Conservation (phyloP, 2,329 filamentous ascomycete species). For the Colletotrichum neosansevieriae region DNA sequence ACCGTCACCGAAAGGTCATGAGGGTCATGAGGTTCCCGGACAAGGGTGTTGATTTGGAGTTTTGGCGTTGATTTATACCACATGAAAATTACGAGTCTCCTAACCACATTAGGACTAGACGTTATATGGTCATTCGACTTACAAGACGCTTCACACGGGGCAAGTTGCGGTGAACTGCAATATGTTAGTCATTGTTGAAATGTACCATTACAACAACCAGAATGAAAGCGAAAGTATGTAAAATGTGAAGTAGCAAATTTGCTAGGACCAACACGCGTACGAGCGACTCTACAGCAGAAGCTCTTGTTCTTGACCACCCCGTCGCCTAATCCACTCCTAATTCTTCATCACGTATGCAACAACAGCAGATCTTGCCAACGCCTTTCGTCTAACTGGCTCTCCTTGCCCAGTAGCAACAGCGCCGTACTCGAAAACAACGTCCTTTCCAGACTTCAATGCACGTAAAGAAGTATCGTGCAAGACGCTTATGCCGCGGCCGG, state of each 20-base stretch:
- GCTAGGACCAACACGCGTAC: constrained; percentile 16
- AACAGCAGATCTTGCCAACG: constrained; percentile 28
- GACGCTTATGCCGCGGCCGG: constrained; percentile 49
- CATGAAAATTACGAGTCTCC: background rate
- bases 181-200: background rate
- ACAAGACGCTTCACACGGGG: no score
- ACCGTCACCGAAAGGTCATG: constrained; percentile 57
- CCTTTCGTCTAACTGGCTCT: constrained; percentile 39
- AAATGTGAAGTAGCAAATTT: constrained; percentile 17
- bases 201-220: background rate
- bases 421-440: constrained; percentile 28
- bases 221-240: constrained; percentile 34
- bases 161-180: background rate
- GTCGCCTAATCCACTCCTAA: constrained; percentile 2
- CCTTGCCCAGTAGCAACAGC: constrained; percentile 36
- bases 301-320: constrained; percentile 34
- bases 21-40: constrained; percentile 31
- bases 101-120: no score
- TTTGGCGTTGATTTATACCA: constrained; percentile 32
- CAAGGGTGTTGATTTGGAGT: background rate
- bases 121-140: background rate
- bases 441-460: constrained; percentile 4
- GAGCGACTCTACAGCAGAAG: constrained; percentile 34
- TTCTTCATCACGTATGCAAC: constrained; percentile 28
- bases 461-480: background rate